phyloP scores from a whole-genome alignment of 805 yeast genomes.

The Candida qinlingensis region DNA sequence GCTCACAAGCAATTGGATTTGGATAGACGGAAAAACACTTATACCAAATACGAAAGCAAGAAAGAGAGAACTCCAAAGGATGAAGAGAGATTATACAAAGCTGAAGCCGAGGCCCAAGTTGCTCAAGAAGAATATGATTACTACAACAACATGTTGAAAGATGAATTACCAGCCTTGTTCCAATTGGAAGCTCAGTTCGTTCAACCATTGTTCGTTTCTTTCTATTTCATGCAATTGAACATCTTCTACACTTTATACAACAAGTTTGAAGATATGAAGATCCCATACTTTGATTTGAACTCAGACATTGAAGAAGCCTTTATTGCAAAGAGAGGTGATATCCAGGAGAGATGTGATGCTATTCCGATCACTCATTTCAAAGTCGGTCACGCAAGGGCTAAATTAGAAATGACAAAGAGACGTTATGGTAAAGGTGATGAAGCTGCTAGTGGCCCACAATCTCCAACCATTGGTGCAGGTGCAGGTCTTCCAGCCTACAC shows the following conservation, averaged over 20 bases:
- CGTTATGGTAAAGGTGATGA: slow-evolving; percentile 55
- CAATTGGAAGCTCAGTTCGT: slow-evolving; percentile 87
- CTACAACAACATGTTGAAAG: slow-evolving; percentile 90
- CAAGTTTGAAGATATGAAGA: slow-evolving; percentile 92
- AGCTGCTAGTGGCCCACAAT: slow-evolving; percentile 31
- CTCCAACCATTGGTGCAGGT: slow-evolving; percentile 23
- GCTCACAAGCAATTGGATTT: slow-evolving; percentile 92
- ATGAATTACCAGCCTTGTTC: slow-evolving; percentile 83
- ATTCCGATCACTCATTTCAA: slow-evolving; percentile 89
- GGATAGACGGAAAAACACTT: slow-evolving; percentile 72
- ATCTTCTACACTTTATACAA: slow-evolving; percentile 89
- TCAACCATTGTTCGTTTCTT: slow-evolving; percentile 87
- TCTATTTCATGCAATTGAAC: slow-evolving; percentile 96
- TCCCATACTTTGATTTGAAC: slow-evolving; percentile 87
- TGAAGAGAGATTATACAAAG: slow-evolving; percentile 83
- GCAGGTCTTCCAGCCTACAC: slow-evolving; percentile 32
- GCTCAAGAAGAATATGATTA: slow-evolving; percentile 96
- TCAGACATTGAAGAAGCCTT: slow-evolving; percentile 83
- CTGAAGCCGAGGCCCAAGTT: slow-evolving; percentile 82
- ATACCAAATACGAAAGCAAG: slow-evolving; percentile 72
- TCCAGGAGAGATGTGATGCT: slow-evolving; percentile 85
- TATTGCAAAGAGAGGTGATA: slow-evolving; percentile 76
- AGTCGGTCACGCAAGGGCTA: slow-evolving; percentile 79
- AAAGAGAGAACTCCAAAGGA: slow-evolving; percentile 82
- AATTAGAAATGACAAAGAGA: slow-evolving; percentile 77